Evolutionary conservation across 441 rosid species (phyloP), one percentile per base, ranked within the genome.

Genomic region (Pelargonium myrrhifolium): DNA sequence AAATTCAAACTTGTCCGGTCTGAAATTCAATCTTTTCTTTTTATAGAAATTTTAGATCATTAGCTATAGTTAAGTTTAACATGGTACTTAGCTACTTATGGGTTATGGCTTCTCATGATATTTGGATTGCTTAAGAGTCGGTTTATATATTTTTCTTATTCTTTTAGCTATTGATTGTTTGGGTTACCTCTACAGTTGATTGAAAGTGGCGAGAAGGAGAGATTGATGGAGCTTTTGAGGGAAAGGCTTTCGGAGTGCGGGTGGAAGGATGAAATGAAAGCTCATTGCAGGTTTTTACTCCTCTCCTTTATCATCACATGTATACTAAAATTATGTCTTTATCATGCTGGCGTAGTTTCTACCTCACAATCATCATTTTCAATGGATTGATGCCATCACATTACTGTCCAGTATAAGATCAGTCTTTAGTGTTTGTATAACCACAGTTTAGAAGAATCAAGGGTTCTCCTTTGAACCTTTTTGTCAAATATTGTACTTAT

Each of bases 181-280:
- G 45, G 45, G 45, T 42, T 20, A 17, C 53, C 17, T 67, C 37
- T 42, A 31, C 70, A 88, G 97, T 70, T 93, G 77, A 85, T 84
- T 62, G 93, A 93, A 77, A 88, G 89, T 56, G 97, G 98, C 35
- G 97, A 93, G 74, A 93, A 87, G 66, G 93, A 93, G 77, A 75
- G 83, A 63, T 60, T 87, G 35, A 93, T 79, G 97, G 98, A 93
- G 74, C 86, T 90, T 17, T 78, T 90, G 79, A 84, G 91, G 74
- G 94, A 93, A 65, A 86, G 85, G 76, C 88, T 93, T 68, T 69
- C 85, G 22, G 98, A 93, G 65, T 89, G 91, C 70, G 98, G 96
- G 26, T 89, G 98, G 98, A 89, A 80, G 73, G 98, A 93, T 73
- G 97, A 87, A 35, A 87, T 93, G 97, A 86, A 82, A 72, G 80